A percentile compares a stretch with the other conserved stretches of the same genome.
These are phyloP conservation scores for Osmanthus fragrans DNA, from an alignment of 257 asterid genomes.

Conservation along the genomic window DNA sequence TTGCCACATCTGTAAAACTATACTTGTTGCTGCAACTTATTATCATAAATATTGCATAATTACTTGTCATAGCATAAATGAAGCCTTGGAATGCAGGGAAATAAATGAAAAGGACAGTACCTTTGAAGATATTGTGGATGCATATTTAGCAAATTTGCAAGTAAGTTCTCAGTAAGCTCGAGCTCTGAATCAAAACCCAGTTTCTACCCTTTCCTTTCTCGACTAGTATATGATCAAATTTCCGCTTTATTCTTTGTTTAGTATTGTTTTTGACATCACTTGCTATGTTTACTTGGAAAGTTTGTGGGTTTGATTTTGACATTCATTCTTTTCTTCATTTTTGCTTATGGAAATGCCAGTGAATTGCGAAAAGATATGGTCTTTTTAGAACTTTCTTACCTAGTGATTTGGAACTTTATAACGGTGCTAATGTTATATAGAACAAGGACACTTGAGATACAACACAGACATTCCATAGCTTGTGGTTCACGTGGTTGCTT, in stretches of 20 bases:
- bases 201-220: constrained; percentile 3
- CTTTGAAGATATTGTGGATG: constrained; percentile 84
- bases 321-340: background rate
- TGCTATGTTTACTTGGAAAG: constrained; percentile 18
- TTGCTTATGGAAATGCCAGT: background rate
- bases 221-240: background rate
- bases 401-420: background rate
- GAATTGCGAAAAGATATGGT: background rate
- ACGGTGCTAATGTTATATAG: background rate
- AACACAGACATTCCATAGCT: background rate
- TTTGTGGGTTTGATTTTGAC: background rate
- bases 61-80: constrained; percentile 17
- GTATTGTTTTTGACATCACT: constrained; percentile 1
- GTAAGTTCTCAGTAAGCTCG: constrained; percentile 46
- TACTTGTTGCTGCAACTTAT: background rate
- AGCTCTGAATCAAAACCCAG: constrained; percentile 6
- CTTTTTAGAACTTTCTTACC: constrained; percentile 7
- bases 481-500: background rate
- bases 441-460: background rate
- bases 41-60: background rate
- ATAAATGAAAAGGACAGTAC: constrained; percentile 52
- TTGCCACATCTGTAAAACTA: constrained; percentile 1
- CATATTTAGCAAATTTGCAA: constrained; percentile 85
- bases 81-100: constrained; percentile 45
- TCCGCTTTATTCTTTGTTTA: constrained; percentile 6